Base-by-base conservation (phyloP, 140 eudicot genomes). In the Ambrosia hybrid region DNA sequence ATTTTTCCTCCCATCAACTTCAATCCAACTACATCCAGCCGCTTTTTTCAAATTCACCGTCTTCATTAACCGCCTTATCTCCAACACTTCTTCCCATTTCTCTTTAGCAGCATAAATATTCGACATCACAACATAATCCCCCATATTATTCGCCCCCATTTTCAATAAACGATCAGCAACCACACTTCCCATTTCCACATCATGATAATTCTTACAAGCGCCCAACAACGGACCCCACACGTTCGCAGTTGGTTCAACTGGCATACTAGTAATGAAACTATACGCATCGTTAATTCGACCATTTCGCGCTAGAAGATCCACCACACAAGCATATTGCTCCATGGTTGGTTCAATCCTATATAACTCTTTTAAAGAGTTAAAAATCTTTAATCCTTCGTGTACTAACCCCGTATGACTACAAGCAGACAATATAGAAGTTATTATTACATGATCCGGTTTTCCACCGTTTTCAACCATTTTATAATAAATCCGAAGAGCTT, bases 11-110 rank as follows among this genome's bases (percentile, higher is more conserved):
- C 81, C 82, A 36, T 83, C 91, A 73, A 87, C 91, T 82, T 89
- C 95, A 69, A 89, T 81, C 98, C 98, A 92, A 79, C 95, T 87
- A 78, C 92, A 87, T n/a, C 98, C 98, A 39, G 92, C 92, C 4
- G 85, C 81, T 70, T 89, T 92, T 72, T 83, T 89, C 79, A 91
- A 58, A 77, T 92, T 88, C 63, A 72, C 86, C 30, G 43, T 74
- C 80, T 75, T 87, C 86, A 92, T 92, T 55, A 87, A 73, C 85
- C 76, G 74, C 75, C 96, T 83, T 72, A 81, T 89, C 75, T 89
- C 92, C 68, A 74, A 16, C 9, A 92, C 98, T 45, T 92, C 92
- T 60, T 92, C 95, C 98, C 96, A 92, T 64, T 81, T 85, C 41
- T 66, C 89, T 83, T 87, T 85, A 36, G 86, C 92, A 67, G 98